These are phyloP conservation scores for Trypanosoma platydactyli DNA, from an alignment of 208 protist species.

Conservation along the genomic window DNA sequence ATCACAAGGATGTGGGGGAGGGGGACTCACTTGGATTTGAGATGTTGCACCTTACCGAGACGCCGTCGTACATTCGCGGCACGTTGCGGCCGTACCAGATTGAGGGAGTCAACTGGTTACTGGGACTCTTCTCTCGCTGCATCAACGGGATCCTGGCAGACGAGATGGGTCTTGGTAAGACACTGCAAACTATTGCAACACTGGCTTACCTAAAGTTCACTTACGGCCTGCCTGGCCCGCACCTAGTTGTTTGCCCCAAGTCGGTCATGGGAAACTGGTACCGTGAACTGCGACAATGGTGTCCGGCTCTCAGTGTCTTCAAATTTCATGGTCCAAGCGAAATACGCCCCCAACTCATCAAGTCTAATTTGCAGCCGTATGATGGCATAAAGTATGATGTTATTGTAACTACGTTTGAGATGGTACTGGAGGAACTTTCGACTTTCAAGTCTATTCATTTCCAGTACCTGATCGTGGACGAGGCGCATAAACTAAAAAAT, in stretches of 20 bases:
- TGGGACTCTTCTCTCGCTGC: conserved; percentile 93
- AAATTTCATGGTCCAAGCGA: conserved; percentile 95
- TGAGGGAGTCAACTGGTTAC: conserved; percentile 98
- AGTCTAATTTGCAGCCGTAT: conserved; percentile 56
- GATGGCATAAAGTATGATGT: conserved; percentile 86
- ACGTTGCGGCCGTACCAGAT: conserved; percentile 97
- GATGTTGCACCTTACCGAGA: conserved; percentile 75
- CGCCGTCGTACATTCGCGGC: conserved; percentile 87
- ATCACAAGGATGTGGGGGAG: conserved; percentile 22
- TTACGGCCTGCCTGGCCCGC: conserved; percentile 90
- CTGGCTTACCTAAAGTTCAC: conserved; percentile 95
- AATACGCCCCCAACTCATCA: conserved; percentile 80
- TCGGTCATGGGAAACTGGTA: conserved; percentile 98
- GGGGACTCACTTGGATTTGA: conserved; percentile 57
- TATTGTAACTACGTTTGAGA: conserved; percentile 98
- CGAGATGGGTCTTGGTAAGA: conserved; percentile 99
- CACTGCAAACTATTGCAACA: conserved; percentile 97
- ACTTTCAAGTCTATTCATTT: conserved; percentile 91
- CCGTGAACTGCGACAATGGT: conserved; percentile 96
- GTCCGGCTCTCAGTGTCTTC: conserved; percentile 90
- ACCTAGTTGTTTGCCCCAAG: conserved; percentile 96
- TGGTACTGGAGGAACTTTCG: conserved; percentile 90
- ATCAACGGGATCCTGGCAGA: conserved; percentile 99
- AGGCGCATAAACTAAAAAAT: conserved; percentile 97
- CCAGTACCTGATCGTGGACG: conserved; percentile 99